Conservation (phyloP, 2,329 filamentous ascomycete genomes). For the Fusarium irregulare region DNA sequence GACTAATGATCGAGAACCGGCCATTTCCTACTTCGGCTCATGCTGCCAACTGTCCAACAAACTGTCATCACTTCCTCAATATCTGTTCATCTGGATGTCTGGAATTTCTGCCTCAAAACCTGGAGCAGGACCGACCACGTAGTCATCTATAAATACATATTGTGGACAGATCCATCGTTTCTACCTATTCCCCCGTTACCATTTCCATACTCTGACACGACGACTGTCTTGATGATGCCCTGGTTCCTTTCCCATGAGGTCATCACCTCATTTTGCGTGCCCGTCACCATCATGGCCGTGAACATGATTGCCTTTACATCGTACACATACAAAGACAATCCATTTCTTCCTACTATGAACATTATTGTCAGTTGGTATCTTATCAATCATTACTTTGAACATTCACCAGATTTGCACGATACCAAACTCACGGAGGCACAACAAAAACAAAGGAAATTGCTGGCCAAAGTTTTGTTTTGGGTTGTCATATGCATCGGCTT, state of each 20-base stretch:
- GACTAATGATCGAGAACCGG: neutral
- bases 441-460: neutral
- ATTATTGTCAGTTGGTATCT: neutral
- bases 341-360: neutral
- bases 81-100: neutral
- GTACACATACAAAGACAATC: neutral
- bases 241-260: neutral
- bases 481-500: neutral
- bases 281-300: neutral
- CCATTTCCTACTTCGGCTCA: neutral
- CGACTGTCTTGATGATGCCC: neutral
- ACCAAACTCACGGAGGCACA: neutral
- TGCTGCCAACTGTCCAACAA: too few relatives aligned
- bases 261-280: neutral
- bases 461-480: neutral
- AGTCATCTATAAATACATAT: rapidly evolving
- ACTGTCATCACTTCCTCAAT: neutral
- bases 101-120: neutral
- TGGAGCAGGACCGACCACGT: rapidly evolving
- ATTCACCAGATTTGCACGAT: neutral
- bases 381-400: neutral
- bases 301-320: neutral
- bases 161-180: too few relatives aligned
- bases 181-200: rapidly evolving
- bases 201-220: too few relatives aligned